Evolutionary conservation across 73 alveolate genomes (phyloP), one percentile per base, ranked within the genome.

Genomic region (Paramecium caudatum): DNA sequence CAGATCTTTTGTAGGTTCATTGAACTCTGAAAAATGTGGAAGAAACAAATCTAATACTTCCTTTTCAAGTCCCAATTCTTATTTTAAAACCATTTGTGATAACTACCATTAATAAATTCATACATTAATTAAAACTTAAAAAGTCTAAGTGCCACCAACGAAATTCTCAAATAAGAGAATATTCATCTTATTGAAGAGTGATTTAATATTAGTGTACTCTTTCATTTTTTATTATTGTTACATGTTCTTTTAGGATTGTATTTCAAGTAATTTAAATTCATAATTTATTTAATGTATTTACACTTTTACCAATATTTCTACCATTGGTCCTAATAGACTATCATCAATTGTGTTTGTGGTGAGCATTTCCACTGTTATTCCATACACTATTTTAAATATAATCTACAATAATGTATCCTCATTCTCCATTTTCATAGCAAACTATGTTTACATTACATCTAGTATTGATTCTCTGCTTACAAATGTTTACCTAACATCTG

Each of bases 391-490:
- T 45, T 19, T 45, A 39, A 41, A 74, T 16, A 74, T 41, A 4
- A 12, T 45, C 12, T 74, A 27, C 19, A 74, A 21, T 17, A 74
- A 39, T 15, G 88, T 43, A 27, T 74, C 43, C 2, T 74, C 88
- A 55, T 55, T 55, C 17, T 55, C 80, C 80, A 55, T 55, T 25
- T 55, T 55, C 16, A 55, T 12, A 55, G 80, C 88, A 74, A 74
- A 74, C 55, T 74, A n/a, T 19, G 68, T 21, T 41, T 45, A 17
- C 46, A 74, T 19, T 4, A 45, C 68, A 37, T 74, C 88, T 12
- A 74, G 30, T 21, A 55, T 27, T 55, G 80, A 55, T 55, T 55
- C 80, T 21, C 30, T 55, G 23, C 30, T 55, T 21, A 10, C 25
- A 23, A 6, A 3, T 55, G 80, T 19, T 55, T 21, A 12, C 32